phyloP scores from a whole-genome alignment of 2,329 filamentous ascomycete species.

The Xylariaceae sp. region DNA sequence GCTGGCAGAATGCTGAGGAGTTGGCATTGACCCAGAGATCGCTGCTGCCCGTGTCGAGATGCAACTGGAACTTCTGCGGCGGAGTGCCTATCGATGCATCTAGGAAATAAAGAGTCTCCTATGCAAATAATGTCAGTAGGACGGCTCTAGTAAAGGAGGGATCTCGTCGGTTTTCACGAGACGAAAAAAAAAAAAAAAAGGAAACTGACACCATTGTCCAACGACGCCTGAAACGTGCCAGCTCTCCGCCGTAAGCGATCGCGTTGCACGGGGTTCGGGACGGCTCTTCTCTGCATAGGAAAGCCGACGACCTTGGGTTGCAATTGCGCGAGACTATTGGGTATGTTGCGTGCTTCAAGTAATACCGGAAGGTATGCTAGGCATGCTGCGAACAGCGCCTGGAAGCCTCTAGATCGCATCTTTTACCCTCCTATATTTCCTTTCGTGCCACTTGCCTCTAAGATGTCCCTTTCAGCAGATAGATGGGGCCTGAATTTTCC shows the following conservation, averaged over 20 bases:
- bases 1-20: conserved; percentile 54
- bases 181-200: neutral
- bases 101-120: conserved; percentile 60
- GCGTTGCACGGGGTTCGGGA: conserved; percentile 39
- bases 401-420: conserved; percentile 27
- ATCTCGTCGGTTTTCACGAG: neutral
- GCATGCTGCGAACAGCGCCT: conserved; percentile 26
- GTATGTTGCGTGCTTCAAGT: conserved; percentile 26
- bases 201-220: conserved; percentile 52
- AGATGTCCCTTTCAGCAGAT: no score
- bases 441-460: neutral
- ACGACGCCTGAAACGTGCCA: conserved; percentile 38
- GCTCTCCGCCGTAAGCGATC: conserved; percentile 44
- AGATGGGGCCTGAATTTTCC: neutral
- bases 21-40: conserved; percentile 67
- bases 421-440: neutral
- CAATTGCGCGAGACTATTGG: conserved; percentile 17
- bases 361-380: conserved; percentile 24
- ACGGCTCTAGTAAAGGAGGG: neutral
- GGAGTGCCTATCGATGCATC: conserved; percentile 61
- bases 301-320: conserved; percentile 43
- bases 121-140: conserved; percentile 1
- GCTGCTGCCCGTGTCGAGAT: conserved; percentile 64
- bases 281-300: conserved; percentile 37
- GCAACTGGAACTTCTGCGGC: conserved; percentile 50